These are phyloP conservation scores for Bathelium albidoporum DNA, from an alignment of 495 filamentous ascomycete genomes.

Conservation along the genomic window DNA sequence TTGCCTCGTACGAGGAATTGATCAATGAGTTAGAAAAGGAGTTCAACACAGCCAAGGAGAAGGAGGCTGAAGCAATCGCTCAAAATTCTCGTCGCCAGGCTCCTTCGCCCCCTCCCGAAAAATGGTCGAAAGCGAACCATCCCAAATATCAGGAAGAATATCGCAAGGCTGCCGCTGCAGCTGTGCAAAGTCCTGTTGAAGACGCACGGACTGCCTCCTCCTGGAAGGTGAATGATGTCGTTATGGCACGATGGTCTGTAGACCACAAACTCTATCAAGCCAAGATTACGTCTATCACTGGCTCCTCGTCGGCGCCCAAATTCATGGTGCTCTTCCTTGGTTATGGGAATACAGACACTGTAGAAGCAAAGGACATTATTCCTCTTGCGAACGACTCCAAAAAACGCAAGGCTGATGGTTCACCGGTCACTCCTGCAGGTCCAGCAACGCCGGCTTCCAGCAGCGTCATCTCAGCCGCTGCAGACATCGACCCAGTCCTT, in stretches of 20 bases:
- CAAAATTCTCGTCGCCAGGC: slow-evolving; percentile 33
- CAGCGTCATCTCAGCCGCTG: slow-evolving; percentile 75
- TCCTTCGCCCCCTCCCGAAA: slow-evolving; percentile 44
- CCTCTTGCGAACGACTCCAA: slow-evolving; percentile 58
- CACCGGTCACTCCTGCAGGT: slow-evolving; percentile 37
- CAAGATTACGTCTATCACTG: slow-evolving; percentile 85
- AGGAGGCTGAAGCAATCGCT: slow-evolving; percentile 44
- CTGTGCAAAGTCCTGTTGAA: slow-evolving; percentile 35
- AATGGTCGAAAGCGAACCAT: slow-evolving; percentile 62
- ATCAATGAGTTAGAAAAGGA: slow-evolving; percentile 55
- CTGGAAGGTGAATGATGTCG: slow-evolving; percentile 81
- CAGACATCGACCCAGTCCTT: slow-evolving; percentile 70
- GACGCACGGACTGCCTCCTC: slow-evolving; percentile 18
- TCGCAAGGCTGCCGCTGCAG: slow-evolving; percentile 36
- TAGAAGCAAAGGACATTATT: slow-evolving; percentile 75
- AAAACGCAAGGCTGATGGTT: slow-evolving; percentile 87
- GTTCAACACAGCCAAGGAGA: slow-evolving; percentile 17
- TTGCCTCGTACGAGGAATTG: slow-evolving; percentile 63
- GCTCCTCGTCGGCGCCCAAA: slow-evolving; percentile 74
- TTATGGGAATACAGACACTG: slow-evolving; percentile 77
- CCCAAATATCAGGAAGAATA: slow-evolving; percentile 29
- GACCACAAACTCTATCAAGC: slow-evolving; percentile 89
- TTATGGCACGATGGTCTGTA: slow-evolving; percentile 86
- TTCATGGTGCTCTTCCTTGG: slow-evolving; percentile 91
- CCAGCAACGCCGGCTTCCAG: slow-evolving; percentile 20